These are phyloP conservation scores for Nemania sp. DNA, from an alignment of 2,329 filamentous ascomycete genomes.

Conservation along the genomic window DNA sequence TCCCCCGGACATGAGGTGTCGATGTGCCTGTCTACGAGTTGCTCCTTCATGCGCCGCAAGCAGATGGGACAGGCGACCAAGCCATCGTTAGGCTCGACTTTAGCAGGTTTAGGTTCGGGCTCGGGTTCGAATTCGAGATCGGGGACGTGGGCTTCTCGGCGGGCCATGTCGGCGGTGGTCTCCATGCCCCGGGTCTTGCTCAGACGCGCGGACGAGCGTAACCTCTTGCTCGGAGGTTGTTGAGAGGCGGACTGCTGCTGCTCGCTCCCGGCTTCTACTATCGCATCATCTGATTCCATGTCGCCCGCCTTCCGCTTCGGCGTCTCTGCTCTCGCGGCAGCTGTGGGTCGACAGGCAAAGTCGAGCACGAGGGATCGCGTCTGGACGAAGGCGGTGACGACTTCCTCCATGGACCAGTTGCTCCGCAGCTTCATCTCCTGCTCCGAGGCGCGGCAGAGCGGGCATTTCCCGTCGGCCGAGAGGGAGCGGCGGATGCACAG, in stretches of 20 bases:
- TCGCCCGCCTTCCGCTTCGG: slow-evolving; percentile 59
- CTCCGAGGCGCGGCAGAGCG: slow-evolving; percentile 76
- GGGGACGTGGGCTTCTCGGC: slow-evolving; percentile 39
- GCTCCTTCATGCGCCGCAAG: slow-evolving; percentile 75
- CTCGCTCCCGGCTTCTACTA: background rate
- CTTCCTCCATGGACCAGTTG: slow-evolving; percentile 84
- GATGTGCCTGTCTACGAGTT: slow-evolving; percentile 78
- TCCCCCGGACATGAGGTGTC: slow-evolving; percentile 61
- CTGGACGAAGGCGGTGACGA: slow-evolving; percentile 76
- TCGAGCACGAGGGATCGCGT: slow-evolving; percentile 66
- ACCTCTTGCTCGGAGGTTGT: slow-evolving; percentile 49
- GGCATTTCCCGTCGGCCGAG: slow-evolving; percentile 82
- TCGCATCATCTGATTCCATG: slow-evolving; percentile 35
- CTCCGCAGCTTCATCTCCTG: slow-evolving; percentile 84
- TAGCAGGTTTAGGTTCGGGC: background rate
- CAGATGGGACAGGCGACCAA: slow-evolving; percentile 87
- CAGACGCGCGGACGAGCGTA: slow-evolving; percentile 57
- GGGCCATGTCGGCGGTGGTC: slow-evolving; percentile 43
- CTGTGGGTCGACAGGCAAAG: slow-evolving; percentile 61
- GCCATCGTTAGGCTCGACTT: slow-evolving; percentile 63
- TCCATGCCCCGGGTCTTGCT: slow-evolving; percentile 50
- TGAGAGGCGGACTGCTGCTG: slow-evolving; percentile 31
- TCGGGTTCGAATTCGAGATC: slow-evolving; percentile 24
- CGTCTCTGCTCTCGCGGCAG: slow-evolving; percentile 31
- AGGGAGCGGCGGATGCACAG: slow-evolving; percentile 89